Base-by-base conservation (phyloP, 805 yeast genomes). In the Wickerhamiella bombiphila region DNA sequence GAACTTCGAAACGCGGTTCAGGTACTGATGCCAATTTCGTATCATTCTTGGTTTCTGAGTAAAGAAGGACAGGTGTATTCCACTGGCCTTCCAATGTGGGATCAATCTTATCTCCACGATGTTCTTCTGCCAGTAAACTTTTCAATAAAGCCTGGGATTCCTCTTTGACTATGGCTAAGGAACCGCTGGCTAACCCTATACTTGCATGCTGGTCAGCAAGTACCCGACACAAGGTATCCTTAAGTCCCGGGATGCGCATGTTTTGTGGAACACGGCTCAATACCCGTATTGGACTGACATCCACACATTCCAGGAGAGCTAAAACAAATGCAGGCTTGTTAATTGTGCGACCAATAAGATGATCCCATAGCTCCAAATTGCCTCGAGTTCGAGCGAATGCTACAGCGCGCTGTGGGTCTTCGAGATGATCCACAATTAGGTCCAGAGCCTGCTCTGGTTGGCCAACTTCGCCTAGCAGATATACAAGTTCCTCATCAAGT, bases 361-460 rank as follows among this genome's bases (percentile, higher is more conserved):
- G 72, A 30, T 74, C 74, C 93, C 95, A 85, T 8, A 83, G 60
- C n/a, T 81, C 93, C 13, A 13, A 13, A 9, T 24, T 13, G 9
- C 11, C 93, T 8, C 66, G 66, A 36, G 65, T 68, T 8, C 41
- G 46, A 1, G 86, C 91, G 64, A 85, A 91, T 14, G 66, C 68
- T 18, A 91, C 79, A 0, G 97, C 97, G 45, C 70, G 65, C 29
- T 69, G 68, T 0, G 94, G 88, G 53, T 88, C 91, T 38, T 76
- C 67, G 36, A 86, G 59, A 47, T 80, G 69, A 45, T 80, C 78
- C 29, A 85, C 74, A 13, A 91, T 83, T 31, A 91, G 61, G 40
- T 65, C 68, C 48, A 88, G 59, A 0, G 97, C 97, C 43, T 72
- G 69, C 43, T 68, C 68, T 40, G 76, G 73, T 46, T 80, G 80